phyloP scores from a whole-genome alignment of 345 rosid genomes.

The Pseudoturritis turrita region DNA sequence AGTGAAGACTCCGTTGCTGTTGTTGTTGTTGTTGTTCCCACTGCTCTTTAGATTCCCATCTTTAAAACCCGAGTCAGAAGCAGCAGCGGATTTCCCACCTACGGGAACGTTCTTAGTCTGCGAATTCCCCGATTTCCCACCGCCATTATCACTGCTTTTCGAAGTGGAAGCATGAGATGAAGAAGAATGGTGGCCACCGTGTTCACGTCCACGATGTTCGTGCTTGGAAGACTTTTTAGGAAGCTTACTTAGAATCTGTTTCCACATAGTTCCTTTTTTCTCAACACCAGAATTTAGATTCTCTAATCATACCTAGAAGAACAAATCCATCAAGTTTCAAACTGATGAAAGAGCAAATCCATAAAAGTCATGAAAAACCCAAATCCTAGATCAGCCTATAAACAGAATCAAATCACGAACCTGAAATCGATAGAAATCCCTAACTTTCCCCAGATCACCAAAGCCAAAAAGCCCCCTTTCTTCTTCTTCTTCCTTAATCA shows the following conservation, averaged over 20 bases:
- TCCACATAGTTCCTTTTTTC: slow-evolving; percentile 49
- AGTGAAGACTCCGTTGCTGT: slow-evolving; percentile 27
- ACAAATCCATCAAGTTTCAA: neutral
- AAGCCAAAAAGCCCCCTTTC: neutral
- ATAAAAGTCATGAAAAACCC: neutral
- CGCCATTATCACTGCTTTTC: slow-evolving; percentile 35
- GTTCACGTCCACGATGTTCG: slow-evolving; percentile 48
- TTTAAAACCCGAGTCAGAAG: slow-evolving; percentile 39
- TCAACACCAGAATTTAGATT: slow-evolving; percentile 19
- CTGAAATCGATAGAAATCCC: slow-evolving; percentile 25
- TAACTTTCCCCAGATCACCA: slow-evolving; percentile 17
- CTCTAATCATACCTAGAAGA: slow-evolving; percentile 16
- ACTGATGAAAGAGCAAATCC: neutral
- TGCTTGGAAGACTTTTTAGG: slow-evolving; percentile 79
- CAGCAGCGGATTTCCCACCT: slow-evolving; percentile 24
- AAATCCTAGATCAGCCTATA: slow-evolving; percentile 23
- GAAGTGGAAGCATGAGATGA: slow-evolving; percentile 37
- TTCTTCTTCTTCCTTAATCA: slow-evolving; percentile 10
- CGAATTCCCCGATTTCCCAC: slow-evolving; percentile 12
- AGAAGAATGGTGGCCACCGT: slow-evolving; percentile 39
- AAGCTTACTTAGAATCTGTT: slow-evolving; percentile 76
- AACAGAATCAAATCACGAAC: slow-evolving; percentile 22
- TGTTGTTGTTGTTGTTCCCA: slow-evolving; percentile 24
- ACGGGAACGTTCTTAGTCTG: slow-evolving; percentile 20
- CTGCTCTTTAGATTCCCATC: slow-evolving; percentile 38